These are phyloP conservation scores for Ophiostoma angusticollis DNA, from an alignment of 2,329 filamentous ascomycete genomes.

Conservation along the genomic window DNA sequence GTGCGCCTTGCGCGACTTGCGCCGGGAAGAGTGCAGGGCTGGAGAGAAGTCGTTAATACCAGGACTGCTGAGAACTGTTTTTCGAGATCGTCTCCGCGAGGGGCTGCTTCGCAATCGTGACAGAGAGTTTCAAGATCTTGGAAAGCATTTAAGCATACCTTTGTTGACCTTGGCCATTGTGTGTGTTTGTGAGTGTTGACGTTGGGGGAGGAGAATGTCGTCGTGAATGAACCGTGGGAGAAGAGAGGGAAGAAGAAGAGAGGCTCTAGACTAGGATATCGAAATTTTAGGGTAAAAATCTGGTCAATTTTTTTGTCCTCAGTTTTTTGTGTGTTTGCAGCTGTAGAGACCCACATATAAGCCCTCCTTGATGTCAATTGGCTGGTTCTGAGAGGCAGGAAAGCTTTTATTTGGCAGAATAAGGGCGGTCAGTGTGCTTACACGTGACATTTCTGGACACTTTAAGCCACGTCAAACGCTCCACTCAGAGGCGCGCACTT, in stretches of 20 bases:
- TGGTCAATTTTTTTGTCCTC: constrained; percentile 8
- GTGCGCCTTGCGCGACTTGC: constrained; percentile 99
- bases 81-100: too few species aligned
- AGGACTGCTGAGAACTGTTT: not conserved
- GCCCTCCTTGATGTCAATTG: constrained; percentile 4
- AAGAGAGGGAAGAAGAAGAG: constrained; percentile 1
- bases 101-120: not conserved
- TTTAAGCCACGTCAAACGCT: not conserved
- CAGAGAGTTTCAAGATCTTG: not conserved
- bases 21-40: constrained; percentile 70
- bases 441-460: too few species aligned
- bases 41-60: constrained; percentile 14
- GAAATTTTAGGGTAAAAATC: not conserved
- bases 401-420: not conserved
- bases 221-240: not conserved
- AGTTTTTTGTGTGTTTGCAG: too few species aligned
- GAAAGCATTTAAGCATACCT: constrained; percentile 10
- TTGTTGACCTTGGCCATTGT: constrained; percentile 14
- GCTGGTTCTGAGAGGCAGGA: constrained; percentile 1
- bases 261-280: constrained; percentile 5
- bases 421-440: constrained; percentile 3
- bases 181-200: constrained; percentile 6
- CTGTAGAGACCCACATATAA: constrained; percentile 5
- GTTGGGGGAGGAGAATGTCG: constrained; percentile 4
- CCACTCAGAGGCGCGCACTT: not conserved